These are phyloP conservation scores for Eucalyptus virginea DNA, from an alignment of 345 rosid genomes.

Conservation along the genomic window DNA sequence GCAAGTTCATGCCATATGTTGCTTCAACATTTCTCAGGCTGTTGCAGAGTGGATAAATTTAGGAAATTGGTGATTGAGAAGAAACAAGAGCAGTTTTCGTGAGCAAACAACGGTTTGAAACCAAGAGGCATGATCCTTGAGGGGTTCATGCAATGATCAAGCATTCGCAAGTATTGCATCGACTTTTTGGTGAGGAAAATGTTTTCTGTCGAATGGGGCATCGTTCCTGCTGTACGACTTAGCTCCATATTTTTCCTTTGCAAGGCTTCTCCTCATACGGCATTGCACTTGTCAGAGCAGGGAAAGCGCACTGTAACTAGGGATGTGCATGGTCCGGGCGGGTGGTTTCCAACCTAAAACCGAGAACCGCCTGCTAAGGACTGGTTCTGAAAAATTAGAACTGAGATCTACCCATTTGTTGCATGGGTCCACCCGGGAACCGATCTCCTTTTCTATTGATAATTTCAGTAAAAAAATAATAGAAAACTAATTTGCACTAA, in stretches of 20 bases:
- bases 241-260: background rate
- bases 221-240: background rate
- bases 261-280: background rate
- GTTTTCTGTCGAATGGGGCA: background rate
- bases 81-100: background rate
- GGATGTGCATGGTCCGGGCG: no score
- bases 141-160: background rate
- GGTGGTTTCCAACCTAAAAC: no score
- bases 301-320: no score
- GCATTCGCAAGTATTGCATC: background rate
- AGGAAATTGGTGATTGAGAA: background rate
- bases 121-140: background rate
- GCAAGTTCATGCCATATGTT: background rate
- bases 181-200: background rate
- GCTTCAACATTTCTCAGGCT: background rate
- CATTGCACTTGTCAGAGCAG: background rate
- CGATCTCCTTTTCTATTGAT: no score
- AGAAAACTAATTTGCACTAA: no score
- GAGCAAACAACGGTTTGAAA: background rate
- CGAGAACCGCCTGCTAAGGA: no score
- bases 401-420: no score
- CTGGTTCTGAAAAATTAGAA: no score
- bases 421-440: no score
- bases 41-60: background rate
- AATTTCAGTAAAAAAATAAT: no score